Conservation (phyloP, 108 stramenopile species). For the Seminavis robusta region DNA sequence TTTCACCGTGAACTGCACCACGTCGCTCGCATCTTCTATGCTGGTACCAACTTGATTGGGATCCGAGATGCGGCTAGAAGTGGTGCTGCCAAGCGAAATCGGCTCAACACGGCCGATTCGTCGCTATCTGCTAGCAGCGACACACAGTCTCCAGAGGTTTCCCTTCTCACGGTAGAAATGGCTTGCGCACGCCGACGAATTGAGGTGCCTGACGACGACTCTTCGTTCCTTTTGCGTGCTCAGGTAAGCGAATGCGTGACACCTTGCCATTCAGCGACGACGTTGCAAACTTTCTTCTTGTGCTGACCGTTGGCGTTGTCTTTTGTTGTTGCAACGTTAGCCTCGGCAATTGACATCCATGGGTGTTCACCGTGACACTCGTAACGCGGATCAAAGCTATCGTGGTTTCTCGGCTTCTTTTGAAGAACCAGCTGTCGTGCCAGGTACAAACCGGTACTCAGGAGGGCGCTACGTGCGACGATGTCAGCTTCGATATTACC, state of each 20-base stretch:
- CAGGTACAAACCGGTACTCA: conserved; percentile 33
- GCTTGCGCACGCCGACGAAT: conserved; percentile 50
- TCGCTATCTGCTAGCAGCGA: too few species aligned
- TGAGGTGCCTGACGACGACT: conserved; percentile 86
- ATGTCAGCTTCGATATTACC: conserved; percentile 80
- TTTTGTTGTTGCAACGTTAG: conserved; percentile 8
- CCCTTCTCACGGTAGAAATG: conserved; percentile 62
- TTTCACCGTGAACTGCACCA: conserved; percentile 70
- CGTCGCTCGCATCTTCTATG: conserved; percentile 64
- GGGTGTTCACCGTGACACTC: conserved; percentile 69
- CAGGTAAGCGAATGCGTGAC: conserved; percentile 41
- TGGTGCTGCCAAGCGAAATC: neutral
- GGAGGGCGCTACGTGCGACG: conserved; percentile 65
- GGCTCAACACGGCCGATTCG: neutral
- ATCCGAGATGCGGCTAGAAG: conserved; percentile 48
- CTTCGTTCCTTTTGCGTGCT: conserved; percentile 76
- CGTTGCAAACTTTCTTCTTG: neutral
- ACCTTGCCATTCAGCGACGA: neutral
- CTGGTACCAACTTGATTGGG: conserved; percentile 58
- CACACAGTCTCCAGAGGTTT: conserved; percentile 9
- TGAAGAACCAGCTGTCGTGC: conserved; percentile 68
- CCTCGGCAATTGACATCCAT: conserved; percentile 64
- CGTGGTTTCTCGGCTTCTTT: conserved; percentile 78
- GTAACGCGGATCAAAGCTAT: conserved; percentile 63
- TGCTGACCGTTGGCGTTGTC: neutral